Evolutionary conservation across 345 rosid species (phyloP).

Genomic region (Carallia brachiata): DNA sequence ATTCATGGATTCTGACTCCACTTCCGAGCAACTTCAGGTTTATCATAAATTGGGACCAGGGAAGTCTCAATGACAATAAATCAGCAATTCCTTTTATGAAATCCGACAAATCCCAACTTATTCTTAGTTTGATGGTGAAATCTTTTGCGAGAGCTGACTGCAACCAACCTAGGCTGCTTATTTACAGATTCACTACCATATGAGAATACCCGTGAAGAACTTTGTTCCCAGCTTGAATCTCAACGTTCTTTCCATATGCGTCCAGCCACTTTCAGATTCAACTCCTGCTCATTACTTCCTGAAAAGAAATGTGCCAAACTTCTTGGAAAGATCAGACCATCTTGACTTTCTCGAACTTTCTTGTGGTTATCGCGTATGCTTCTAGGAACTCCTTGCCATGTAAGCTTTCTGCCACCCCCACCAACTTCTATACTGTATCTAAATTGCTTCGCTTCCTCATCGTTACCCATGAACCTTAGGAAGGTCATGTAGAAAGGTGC

Average conservation of each 20-base stretch:
- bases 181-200: neutral
- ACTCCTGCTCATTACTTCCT: conserved; percentile 45
- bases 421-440: conserved; percentile 60
- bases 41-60: too few relatives aligned
- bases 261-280: conserved; percentile 49
- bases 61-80: too few relatives aligned
- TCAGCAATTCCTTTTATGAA: too few relatives aligned
- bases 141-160: neutral
- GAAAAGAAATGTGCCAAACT: conserved; percentile 55
- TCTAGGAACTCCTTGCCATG: conserved; percentile 58
- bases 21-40: too few relatives aligned
- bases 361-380: conserved; percentile 54
- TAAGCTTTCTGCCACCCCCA: conserved; percentile 47
- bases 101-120: too few relatives aligned
- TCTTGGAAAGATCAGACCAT: conserved; percentile 52
- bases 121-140: too few relatives aligned
- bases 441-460: conserved; percentile 45
- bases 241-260: conserved; percentile 52
- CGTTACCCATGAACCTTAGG: conserved; percentile 57
- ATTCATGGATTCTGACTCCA: too few relatives aligned
- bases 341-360: conserved; percentile 57
- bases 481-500: conserved; percentile 63
- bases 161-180: conserved; percentile 1
- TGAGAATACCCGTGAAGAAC: too few relatives aligned
- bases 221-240: neutral